Evolutionary conservation across 371 early-diverging fungal species (phyloP).

Genomic region (Mucor lusitanicus): DNA sequence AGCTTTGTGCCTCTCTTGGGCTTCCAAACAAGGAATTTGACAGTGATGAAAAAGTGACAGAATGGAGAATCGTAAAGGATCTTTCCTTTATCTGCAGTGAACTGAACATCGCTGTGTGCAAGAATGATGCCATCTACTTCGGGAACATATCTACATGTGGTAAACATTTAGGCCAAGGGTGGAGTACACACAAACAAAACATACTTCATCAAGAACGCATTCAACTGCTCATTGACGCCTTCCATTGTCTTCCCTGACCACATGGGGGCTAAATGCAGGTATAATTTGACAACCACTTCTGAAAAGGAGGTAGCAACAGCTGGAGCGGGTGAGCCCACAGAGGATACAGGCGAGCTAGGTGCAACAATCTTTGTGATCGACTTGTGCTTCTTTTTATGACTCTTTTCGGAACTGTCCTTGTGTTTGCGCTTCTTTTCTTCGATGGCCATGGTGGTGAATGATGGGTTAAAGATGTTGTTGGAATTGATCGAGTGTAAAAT

Average conservation of each 20-base stretch:
- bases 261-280: slow-evolving; percentile 77
- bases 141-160: slow-evolving; percentile 70
- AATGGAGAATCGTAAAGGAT: slow-evolving; percentile 87
- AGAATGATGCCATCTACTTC: slow-evolving; percentile 89
- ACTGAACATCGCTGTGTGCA: slow-evolving; percentile 71
- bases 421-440: slow-evolving; percentile 50
- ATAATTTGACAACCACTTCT: slow-evolving; percentile 61
- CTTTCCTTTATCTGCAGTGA: slow-evolving; percentile 61
- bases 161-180: not conserved
- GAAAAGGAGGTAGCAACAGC: slow-evolving; percentile 47
- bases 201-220: slow-evolving; percentile 86
- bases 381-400: slow-evolving; percentile 38
- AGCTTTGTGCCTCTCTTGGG: slow-evolving; percentile 73
- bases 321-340: slow-evolving; percentile 10
- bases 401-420: slow-evolving; percentile 37
- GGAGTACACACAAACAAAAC: not conserved
- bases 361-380: slow-evolving; percentile 21
- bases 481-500: not conserved
- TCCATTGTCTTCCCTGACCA: slow-evolving; percentile 67
- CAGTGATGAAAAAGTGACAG: slow-evolving; percentile 74
- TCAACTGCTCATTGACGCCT: slow-evolving; percentile 81
- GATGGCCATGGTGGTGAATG: slow-evolving; percentile 13
- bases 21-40: slow-evolving; percentile 78
- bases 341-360: slow-evolving; percentile 11
- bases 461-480: not conserved